Base-by-base conservation (phyloP, 345 rosid genomes). In the Kandelia obovata region DNA sequence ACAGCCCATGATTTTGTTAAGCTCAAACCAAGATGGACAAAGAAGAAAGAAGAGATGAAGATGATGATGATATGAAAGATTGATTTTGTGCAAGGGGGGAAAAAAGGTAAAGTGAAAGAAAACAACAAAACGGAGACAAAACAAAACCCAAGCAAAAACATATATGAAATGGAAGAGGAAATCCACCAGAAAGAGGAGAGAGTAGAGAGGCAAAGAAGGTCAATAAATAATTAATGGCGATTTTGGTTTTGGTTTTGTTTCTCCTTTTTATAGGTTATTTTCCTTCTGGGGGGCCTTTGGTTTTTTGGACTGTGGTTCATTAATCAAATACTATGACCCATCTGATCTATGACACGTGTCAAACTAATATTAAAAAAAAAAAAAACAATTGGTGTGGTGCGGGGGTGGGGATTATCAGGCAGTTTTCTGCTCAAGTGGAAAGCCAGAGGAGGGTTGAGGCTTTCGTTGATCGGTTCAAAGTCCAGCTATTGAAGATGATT, bases 401-500 rank as follows among this genome's bases (percentile, higher is more conserved):
- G 4, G 30, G 74, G 91, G 76, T 82, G 89, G 89, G 78, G 74
- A 83, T 84, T 82, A 74, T 74, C 83, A 90, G 86, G 89, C 95
- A 87, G 78, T 49, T 77, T 73, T 77, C 60, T 62, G 75, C 71
- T 79, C 16, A 11, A 28, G 75, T 23, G 69, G 30, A 28, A 21
- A 26, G 47, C n/a, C 15, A 10, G 16, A 39, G n/a, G 67, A 70
- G 77, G 61, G 59, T 23, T 15, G 62, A 35, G 64, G n/a, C n/a
- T 70, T 53, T 73, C 64, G 57, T 60, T 78, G 84, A n/a, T 76
- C 66, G 86, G 88, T 79, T 81, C 80, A 82, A 87, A 78, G 76
- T 83, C 83, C 84, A 82, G 88, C 80, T 69, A 49, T 67, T 73
- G 85, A 80, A 88, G n/a, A 87, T 88, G 87, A 90, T 90, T 84